Evolutionary conservation across 352 stramenopile species (phyloP), one percentile per base, ranked within the genome.

Genomic region (Globisporangium perplexum): DNA sequence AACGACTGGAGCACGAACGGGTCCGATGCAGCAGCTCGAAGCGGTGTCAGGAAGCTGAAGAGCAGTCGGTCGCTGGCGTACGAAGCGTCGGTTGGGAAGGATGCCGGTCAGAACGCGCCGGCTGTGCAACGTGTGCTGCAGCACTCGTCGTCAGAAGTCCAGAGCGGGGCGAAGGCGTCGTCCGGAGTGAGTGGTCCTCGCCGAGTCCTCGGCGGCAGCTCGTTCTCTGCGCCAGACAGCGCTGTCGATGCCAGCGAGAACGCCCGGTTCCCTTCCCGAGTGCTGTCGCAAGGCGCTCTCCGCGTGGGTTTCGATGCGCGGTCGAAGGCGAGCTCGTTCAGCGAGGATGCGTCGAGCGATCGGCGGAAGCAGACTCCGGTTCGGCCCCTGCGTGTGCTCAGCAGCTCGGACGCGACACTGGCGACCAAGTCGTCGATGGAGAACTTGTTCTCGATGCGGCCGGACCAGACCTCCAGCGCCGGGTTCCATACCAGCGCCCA

Each of bases 261-360:
- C 17, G 55, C 38, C 23, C 48, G 44, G 8, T 35, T 46, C 55
- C 26, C 56, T 24, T 65, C 60, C 4, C 65, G 74, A 30, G 63
- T 84, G 43, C 55, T 82, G 46, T 71, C 74, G 18, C 61, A 73
- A 55, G 61, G 69, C 10, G 63, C 74, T 11, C 59, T 71, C 47
- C 71, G 74, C 38, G 57, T 84, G 18, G 74, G 70, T 22, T 26
- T 70, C 61, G 68, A 63, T 47, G 33, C 50, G 51, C 58, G 57
- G n/a, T 22, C 53, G 3, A 80, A 74, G 33, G n/a, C 57, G 10
- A 58, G 23, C 26, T 47, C 57, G 8, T 35, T 28, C 6, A 53
- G 47, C 2, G 62, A 80, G 22, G 65, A 76, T 15, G 50, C 28
- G 2, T 62, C 51, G 15, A 64, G 51, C n/a, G 66, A 77, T 10